Conservation (phyloP, 306 rosid genomes). For the Parietaria judaica region DNA sequence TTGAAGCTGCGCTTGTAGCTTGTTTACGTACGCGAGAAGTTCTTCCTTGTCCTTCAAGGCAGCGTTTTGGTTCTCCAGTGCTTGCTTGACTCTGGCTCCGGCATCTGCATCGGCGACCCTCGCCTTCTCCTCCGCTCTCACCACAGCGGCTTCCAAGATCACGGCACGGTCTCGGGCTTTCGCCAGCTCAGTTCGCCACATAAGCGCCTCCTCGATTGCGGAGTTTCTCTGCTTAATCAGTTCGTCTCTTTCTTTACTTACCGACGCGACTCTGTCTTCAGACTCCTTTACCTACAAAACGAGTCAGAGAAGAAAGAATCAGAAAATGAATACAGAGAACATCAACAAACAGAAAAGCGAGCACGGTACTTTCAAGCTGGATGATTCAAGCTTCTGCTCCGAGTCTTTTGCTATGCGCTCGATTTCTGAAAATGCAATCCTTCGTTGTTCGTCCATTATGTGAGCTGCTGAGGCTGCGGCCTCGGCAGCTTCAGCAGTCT, state of each 20-base stretch:
- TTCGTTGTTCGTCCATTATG: conserved; percentile 83
- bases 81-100: conserved; percentile 73
- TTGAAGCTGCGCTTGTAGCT: conserved; percentile 78
- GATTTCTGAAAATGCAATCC: conserved; percentile 65
- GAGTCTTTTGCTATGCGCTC: conserved; percentile 60
- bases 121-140: conserved; percentile 88
- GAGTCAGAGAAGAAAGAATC: conserved; percentile 11
- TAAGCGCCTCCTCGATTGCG: conserved; percentile 71
- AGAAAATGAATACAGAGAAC: not conserved
- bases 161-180: conserved; percentile 92
- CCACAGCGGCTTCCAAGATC: conserved; percentile 77
- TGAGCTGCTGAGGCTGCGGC: conserved; percentile 97
- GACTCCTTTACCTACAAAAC: conserved; percentile 54
- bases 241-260: conserved; percentile 75
- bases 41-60: conserved; percentile 77
- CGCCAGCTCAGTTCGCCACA: conserved; percentile 96
- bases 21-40: conserved; percentile 72
- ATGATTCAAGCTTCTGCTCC: conserved; percentile 50
- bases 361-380: conserved; percentile 45
- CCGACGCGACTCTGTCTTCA: conserved; percentile 39
- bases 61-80: conserved; percentile 54
- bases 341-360: too few species aligned
- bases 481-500: conserved; percentile 99
- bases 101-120: conserved; percentile 76
- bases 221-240: conserved; percentile 69